phyloP scores from a whole-genome alignment of 805 yeast species.

The Yamadazyma sp. region DNA sequence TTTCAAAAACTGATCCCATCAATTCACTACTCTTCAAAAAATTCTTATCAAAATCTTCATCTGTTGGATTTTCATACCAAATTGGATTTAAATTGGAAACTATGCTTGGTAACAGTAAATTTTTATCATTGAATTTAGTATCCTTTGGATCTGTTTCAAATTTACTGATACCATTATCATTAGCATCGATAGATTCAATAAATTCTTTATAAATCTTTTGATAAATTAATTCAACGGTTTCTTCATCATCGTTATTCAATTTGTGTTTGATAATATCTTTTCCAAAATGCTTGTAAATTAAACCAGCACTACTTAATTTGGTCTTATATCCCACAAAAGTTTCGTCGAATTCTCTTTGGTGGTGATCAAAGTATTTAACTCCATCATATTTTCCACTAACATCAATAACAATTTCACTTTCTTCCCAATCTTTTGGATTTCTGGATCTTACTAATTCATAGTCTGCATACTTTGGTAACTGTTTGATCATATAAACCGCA shows the following conservation, averaged over 20 bases:
- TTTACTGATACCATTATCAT: slow-evolving; percentile 87
- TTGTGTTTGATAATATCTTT: slow-evolving; percentile 56
- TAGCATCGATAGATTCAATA: slow-evolving; percentile 90
- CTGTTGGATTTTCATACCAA: slow-evolving; percentile 71
- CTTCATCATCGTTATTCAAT: slow-evolving; percentile 29
- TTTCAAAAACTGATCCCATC: slow-evolving; percentile 79
- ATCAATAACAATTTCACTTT: slow-evolving; percentile 89
- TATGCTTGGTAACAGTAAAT: slow-evolving; percentile 73
- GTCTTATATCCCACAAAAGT: slow-evolving; percentile 67
- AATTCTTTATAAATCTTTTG: slow-evolving; percentile 80
- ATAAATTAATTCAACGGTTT: slow-evolving; percentile 57
- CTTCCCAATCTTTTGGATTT: slow-evolving; percentile 77
- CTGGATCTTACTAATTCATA: slow-evolving; percentile 80
- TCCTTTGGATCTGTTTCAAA: slow-evolving; percentile 46
- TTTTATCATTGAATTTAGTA: slow-evolving; percentile 67
- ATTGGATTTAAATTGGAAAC: slow-evolving; percentile 80
- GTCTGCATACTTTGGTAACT: slow-evolving; percentile 63
- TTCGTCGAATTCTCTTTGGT: slow-evolving; percentile 86
- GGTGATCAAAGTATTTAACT: slow-evolving; percentile 87
- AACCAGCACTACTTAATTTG: slow-evolving; percentile 89
- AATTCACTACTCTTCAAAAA: slow-evolving; percentile 71
- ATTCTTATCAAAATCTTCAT: slow-evolving; percentile 60
- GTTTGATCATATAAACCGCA: slow-evolving; percentile 81
- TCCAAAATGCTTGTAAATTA: slow-evolving; percentile 85
- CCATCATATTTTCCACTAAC: slow-evolving; percentile 92